These are phyloP conservation scores for Aaosphaeria pasadenensis DNA, from an alignment of 2,329 filamentous ascomycete genomes.

Conservation along the genomic window DNA sequence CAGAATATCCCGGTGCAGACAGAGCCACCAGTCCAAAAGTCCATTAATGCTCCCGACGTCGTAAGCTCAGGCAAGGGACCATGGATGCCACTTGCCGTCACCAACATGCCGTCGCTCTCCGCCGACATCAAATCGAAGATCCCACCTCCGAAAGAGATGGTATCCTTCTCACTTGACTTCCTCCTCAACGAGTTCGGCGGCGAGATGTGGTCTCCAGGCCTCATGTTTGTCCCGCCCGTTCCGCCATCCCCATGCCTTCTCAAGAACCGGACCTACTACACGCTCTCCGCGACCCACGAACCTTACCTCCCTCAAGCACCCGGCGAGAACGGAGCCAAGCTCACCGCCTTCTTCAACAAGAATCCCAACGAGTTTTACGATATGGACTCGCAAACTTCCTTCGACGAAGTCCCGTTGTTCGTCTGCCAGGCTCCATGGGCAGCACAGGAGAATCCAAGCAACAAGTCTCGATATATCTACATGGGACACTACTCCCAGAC, in stretches of 20 bases:
- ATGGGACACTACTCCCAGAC: conserved; percentile 46
- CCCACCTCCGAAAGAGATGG: conserved; percentile 14
- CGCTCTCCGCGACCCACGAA: conserved; percentile 36
- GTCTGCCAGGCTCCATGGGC: conserved; percentile 17
- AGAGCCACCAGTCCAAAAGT: conserved; percentile 5
- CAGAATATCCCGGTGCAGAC: neutral
- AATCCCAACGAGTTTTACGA: conserved; percentile 25
- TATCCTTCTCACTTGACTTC: conserved; percentile 39
- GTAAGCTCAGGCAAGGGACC: neutral
- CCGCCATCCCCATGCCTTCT: conserved; percentile 18
- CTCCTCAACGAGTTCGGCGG: conserved; percentile 38
- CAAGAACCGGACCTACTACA: conserved; percentile 40
- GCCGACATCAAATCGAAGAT: conserved; percentile 10
- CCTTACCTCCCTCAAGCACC: conserved; percentile 42
- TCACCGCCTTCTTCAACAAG: conserved; percentile 46
- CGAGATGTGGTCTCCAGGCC: conserved; percentile 39
- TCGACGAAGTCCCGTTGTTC: conserved; percentile 43
- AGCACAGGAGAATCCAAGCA: neutral
- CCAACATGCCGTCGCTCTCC: conserved; percentile 21
- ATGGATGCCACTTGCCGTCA: conserved; percentile 40
- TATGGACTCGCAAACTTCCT: conserved; percentile 21
- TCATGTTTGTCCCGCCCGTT: conserved; percentile 31
- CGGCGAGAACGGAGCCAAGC: conserved; percentile 45
- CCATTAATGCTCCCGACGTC: conserved; percentile 12
- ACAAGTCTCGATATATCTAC: conserved; percentile 37